Percentiles rank a stretch among this genome's conserved stretches.
These are phyloP conservation scores for Magnusiomyces paraingens DNA, from an alignment of 1,139 yeast genomes.

Conservation along the genomic window DNA sequence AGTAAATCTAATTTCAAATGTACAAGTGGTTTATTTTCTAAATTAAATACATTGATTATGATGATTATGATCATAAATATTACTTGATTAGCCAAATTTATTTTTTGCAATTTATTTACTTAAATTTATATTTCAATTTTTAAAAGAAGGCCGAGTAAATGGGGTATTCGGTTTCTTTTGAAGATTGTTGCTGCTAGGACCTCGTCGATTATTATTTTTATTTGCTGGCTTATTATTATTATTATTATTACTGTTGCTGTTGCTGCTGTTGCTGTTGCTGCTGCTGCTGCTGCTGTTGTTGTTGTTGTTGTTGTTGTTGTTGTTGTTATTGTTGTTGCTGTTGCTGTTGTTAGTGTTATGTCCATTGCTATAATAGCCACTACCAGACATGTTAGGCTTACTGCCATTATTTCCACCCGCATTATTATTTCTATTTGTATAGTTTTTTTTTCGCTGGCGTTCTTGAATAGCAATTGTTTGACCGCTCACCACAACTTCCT, in stretches of 20 bases:
- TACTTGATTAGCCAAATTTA: no score
- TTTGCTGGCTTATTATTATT: background rate
- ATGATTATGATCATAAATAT: no score
- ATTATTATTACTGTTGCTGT: slow-evolving; percentile 12
- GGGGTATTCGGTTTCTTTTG: no score
- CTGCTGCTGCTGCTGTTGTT: slow-evolving; percentile 10
- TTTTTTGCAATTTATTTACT: no score
- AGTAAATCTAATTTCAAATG: no score
- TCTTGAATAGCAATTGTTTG: slow-evolving; percentile 28
- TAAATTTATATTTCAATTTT: no score
- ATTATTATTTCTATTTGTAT: background rate
- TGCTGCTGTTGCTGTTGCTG: slow-evolving; percentile 8
- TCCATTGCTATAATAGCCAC: slow-evolving; percentile 11
- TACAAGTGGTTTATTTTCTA: no score
- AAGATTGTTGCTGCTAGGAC: no score
- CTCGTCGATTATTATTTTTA: background rate
- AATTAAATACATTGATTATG: no score
- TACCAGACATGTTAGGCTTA: background rate
- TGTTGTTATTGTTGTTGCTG: slow-evolving; percentile 7
- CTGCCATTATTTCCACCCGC: background rate
- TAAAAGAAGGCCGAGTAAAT: no score
- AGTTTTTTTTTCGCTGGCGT: slow-evolving; percentile 27
- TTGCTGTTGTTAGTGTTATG: slow-evolving; percentile 11
- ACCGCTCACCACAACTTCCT: no score
- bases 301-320: slow-evolving; percentile 11